Base-by-base conservation (phyloP, 306 rosid species). In the Mimosa bimucronata region DNA sequence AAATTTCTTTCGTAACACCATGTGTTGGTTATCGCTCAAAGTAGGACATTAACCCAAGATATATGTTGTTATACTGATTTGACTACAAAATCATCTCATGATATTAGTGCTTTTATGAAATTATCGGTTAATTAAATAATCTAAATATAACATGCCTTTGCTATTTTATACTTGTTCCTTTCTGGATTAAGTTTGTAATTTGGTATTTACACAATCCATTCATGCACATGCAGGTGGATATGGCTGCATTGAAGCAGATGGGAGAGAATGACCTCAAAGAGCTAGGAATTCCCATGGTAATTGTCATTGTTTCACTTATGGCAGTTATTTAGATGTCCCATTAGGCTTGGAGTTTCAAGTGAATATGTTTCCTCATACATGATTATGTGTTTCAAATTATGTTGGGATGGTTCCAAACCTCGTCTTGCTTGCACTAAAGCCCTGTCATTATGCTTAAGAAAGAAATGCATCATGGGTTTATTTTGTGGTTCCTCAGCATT, bases 221-320 rank as follows among this genome's bases (percentile, higher is more conserved):
- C 74, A 6, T 46, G 8, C 44, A 62, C 44, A 71, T 67, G 48
- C 89, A 92, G 98, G 94, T 95, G 80, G 99, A 95, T 89, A 88
- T 95, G 97, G 70, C 96, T 78, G 94, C 96, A 70, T 83, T 95
- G 87, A 95, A 85, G 89, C 98, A 93, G 85, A 95, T 95, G 99
- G 93, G 98, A 66, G 98, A 95, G 80, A 86, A 89, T 86, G 99
- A 93, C 76, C 97, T 95, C 81, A 95, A 93, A 78, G 98, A 93
- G 89, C 94, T 93, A 70, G 99, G 99, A 66, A 93, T 95, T 80
- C 99, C 99, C 52, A 95, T 93, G 99, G 97, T 95, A 93, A 75
- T 78, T 73, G 34, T 76, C 79, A 18, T 76, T 53, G 3, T 81
- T 41, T 48, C 57, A 13, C 46, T 25, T 67, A 11, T 79, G 77